Conservation (phyloP, 2,329 filamentous ascomycete genomes). For the Penicillium nordicum region DNA sequence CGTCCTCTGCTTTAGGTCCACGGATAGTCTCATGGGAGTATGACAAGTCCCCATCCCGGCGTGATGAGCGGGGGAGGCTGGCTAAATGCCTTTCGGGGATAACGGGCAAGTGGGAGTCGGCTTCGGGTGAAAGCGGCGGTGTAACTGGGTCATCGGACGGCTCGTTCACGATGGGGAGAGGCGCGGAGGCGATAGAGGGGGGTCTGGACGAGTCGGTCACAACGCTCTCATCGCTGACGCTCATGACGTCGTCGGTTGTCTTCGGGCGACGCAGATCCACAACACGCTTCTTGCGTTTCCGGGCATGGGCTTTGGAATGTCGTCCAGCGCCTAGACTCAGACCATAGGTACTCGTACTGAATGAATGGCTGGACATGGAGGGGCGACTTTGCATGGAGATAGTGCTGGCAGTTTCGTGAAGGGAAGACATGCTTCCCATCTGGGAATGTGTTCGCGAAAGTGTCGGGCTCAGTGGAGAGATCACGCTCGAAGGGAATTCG, state of each 20-base stretch:
- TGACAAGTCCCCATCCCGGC: conserved; percentile 25
- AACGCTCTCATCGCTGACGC: conserved; percentile 43
- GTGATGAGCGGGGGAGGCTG: conserved; percentile 28
- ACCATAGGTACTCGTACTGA: conserved; percentile 40
- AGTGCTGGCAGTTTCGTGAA: conserved; percentile 68
- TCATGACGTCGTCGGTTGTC: conserved; percentile 40
- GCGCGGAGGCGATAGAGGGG: conserved; percentile 51
- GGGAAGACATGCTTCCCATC: conserved; percentile 61
- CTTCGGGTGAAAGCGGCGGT: conserved; percentile 49
- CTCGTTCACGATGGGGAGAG: conserved; percentile 59
- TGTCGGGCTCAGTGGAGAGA: conserved; percentile 45
- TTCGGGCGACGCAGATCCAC: conserved; percentile 46
- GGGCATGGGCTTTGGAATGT: conserved; percentile 44
- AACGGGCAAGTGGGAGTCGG: conserved; percentile 29
- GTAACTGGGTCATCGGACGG: conserved; percentile 54
- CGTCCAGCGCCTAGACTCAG: conserved; percentile 41
- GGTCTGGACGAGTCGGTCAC: conserved; percentile 42
- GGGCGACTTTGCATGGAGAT: conserved; percentile 62
- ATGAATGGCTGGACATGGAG: conserved; percentile 33
- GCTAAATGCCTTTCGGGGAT: conserved; percentile 35
- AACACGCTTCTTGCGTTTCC: conserved; percentile 48
- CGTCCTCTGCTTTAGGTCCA: conserved; percentile 21
- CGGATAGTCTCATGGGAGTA: conserved; percentile 26
- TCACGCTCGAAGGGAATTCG: conserved; percentile 49
- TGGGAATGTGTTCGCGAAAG: conserved; percentile 64